phyloP scores from a whole-genome alignment of 1,284 basidiomycete species.

The Pterula multifida region DNA sequence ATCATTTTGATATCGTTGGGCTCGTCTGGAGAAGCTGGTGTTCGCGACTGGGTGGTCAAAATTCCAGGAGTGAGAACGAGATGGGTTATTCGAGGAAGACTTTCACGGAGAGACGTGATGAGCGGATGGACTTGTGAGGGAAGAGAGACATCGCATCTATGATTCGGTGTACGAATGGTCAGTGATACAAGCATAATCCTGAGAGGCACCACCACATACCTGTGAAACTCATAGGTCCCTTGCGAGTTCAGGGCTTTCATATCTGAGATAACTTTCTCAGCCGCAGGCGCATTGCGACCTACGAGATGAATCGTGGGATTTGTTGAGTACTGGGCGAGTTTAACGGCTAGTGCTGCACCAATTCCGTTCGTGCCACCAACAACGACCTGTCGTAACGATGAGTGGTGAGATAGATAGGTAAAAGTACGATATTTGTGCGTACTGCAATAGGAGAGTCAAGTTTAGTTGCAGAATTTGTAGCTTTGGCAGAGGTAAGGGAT shows the following conservation, averaged over 20 bases:
- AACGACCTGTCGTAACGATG: background rate
- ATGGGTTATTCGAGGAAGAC: background rate
- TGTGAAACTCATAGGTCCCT: background rate
- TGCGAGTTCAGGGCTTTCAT: background rate
- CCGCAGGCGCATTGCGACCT: background rate
- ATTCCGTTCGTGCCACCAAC: background rate
- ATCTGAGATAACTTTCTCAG: background rate
- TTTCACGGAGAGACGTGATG: background rate
- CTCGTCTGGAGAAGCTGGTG: background rate
- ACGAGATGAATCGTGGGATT: background rate
- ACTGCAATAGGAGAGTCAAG: background rate
- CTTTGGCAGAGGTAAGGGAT: background rate
- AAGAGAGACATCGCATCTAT: background rate
- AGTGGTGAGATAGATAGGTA: background rate
- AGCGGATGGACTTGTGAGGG: background rate
- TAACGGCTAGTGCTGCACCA: background rate
- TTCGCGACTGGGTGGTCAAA: background rate
- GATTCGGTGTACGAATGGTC: no score
- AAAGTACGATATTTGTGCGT: background rate
- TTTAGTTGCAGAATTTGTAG: background rate
- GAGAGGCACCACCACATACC: background rate
- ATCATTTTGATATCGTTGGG: constrained; percentile 1
- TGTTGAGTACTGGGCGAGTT: background rate
- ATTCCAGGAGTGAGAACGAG: constrained; percentile 3
- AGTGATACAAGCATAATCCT: background rate